A percentile compares a stretch with the other conserved stretches of the same genome.
phyloP scores from a whole-genome alignment of 495 filamentous ascomycete species.

The Rusavskia elegans region DNA sequence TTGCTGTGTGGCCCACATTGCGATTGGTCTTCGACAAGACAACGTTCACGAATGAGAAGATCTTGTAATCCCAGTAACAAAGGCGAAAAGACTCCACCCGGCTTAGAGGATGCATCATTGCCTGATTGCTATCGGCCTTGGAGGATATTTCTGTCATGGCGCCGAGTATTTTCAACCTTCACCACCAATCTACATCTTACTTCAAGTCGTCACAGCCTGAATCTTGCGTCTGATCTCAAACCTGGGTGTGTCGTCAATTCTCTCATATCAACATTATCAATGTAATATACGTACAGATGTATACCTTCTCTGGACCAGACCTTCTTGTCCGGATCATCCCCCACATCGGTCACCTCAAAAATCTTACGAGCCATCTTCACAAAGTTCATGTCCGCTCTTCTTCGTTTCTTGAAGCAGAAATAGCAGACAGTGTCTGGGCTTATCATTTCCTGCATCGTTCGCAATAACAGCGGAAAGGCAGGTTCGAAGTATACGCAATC shows the following conservation, averaged over 20 bases:
- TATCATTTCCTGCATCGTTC: conserved; percentile 54
- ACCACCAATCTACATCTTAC: background rate
- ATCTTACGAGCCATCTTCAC: conserved; percentile 49
- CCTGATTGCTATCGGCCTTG: background rate
- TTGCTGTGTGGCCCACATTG: too few species aligned
- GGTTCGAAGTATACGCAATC: conserved; percentile 98
- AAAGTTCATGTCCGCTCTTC: conserved; percentile 59
- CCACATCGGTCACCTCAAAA: conserved; percentile 46
- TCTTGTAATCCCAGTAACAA: too few species aligned
- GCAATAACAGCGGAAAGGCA: conserved; percentile 70
- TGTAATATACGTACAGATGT: conserved; percentile 31
- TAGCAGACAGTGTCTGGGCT: conserved; percentile 51
- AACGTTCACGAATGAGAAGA: too few species aligned
- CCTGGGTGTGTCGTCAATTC: background rate
- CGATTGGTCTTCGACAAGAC: too few species aligned
- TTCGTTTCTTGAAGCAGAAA: conserved; percentile 89
- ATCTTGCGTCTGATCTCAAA: background rate
- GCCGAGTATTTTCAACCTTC: background rate
- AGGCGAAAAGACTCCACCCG: background rate
- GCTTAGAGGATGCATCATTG: background rate
- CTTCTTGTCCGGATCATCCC: conserved; percentile 25
- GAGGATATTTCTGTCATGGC: background rate
- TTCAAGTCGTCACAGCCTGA: background rate
- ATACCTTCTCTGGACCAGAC: conserved; percentile 43
- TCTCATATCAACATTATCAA: too few species aligned